Percentiles rank a stretch among this genome's conserved stretches.
Evolutionary conservation across 179 eudicot genomes (phyloP).

Genomic region (Beta lomatogona): DNA sequence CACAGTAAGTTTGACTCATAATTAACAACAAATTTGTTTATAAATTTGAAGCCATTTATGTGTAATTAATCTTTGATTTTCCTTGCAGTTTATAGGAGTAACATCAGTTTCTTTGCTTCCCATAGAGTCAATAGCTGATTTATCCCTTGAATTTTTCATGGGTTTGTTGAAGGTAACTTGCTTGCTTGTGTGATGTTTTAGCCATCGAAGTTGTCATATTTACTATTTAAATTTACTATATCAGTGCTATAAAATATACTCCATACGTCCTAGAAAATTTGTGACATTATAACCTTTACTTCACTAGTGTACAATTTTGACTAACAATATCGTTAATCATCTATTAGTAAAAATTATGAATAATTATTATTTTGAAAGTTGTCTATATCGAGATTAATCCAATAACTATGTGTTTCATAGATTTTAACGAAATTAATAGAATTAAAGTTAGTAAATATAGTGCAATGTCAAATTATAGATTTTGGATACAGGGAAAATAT

Average conservation of each 20-base stretch:
- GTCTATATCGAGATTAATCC: no score
- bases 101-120: constrained; percentile 54
- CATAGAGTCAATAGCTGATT: constrained; percentile 39
- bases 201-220: neutral
- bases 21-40: neutral
- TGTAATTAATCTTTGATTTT: neutral
- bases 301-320: no score
- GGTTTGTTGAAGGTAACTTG: constrained; percentile 48
- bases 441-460: no score
- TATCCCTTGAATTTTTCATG: constrained; percentile 24
- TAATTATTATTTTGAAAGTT: no score
- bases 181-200: neutral
- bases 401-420: neutral
- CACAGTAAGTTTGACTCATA: constrained; percentile 36
- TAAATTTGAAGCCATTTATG: neutral
- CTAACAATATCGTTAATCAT: no score
- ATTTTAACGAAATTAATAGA: no score
- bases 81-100: constrained; percentile 45
- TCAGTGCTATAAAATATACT: neutral
- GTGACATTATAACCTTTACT: no score
- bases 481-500: no score
- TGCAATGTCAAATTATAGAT: no score
- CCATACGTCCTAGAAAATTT: neutral
- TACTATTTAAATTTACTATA: neutral
- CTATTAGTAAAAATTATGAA: neutral